Evolutionary conservation across 371 early-diverging fungal species (phyloP), one percentile per base, ranked within the genome.

Genomic region (Lichtheimia ornata): DNA sequence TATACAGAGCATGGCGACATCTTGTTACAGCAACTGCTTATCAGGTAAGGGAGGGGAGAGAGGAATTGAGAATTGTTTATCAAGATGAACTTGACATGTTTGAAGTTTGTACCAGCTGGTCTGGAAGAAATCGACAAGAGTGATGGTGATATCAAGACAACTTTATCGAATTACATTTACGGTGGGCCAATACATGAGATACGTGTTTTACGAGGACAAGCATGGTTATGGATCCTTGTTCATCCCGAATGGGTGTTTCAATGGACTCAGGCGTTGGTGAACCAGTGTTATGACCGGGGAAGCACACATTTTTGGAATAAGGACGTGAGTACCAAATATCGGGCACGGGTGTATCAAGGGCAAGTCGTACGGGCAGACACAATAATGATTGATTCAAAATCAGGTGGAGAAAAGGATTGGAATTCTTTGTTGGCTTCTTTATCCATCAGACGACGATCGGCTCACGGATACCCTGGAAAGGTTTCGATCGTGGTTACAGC

Each of bases 191-290:
- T 18, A 1, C 47, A 47, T 7, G 47, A 47, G 18, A 47, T 47
- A 11, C 18, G 18, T 17, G 5, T 47, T 18, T 22, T n/a, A 47
- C 47, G 47, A 18, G 22, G n/a, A 18, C 22, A 47, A n/a, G 47
- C 47, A 47, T 47, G 47, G 47, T 47, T 47, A n/a, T 47, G n/a
- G 22, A 47, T 47, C 47, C n/a, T 47, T n/a, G 18, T 47, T 18
- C 47, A 47, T 47, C 47, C 47, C 1, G n/a, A n/a, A 47, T 47
- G 22, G n/a, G 14, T 47, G 2, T 47, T 18, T 9, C n/a, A 47
- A 47, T 47, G 47, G 18, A 47, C 47, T 7, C 47, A 17, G 7
- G 11, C 0, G 5, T 22, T 47, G 47, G 47, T 47, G n/a, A 47
- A 13, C 6, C 22, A 22, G 47, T 17, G 18, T 22, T 47, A 5